Base-by-base conservation (phyloP, 768 basidiomycete genomes). In the Rossbeevera mucosa region DNA sequence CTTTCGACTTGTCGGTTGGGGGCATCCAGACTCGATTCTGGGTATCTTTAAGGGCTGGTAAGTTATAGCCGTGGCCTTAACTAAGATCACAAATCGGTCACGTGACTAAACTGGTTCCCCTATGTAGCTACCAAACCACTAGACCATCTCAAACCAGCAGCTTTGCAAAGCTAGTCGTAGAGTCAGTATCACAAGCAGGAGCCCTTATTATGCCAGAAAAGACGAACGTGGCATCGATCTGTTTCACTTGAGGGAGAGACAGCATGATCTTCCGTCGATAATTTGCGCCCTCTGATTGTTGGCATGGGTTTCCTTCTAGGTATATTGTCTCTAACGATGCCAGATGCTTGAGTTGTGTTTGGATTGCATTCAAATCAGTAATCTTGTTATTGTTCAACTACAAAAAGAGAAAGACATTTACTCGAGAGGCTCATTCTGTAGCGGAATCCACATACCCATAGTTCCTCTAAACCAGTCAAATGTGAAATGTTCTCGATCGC, bases 171-270 rank as follows among this genome's bases (percentile, higher is more conserved):
- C 57, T 57, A 31, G 41, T 25, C 18, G 22, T 12, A 28, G 8
- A 44, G 18, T 63, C 14, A 64, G 52, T 2, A 20, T 44, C n/a
- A 7, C 12, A 11, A 25, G 8, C 21, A 31, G 5, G 16, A 18
- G 5, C 9, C n/a, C 31, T 30, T 14, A 42, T 45, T 16, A 11
- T 21, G 14, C n/a, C 4, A 22, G 13, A 25, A 33, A n/a, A 33
- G n/a, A 83, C 93, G 56, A 64, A 97, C 87, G 90, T 97, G 38
- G 96, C 96, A 70, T 99, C 96, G 47, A 99, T 86, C 71, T 99
- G 96, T 63, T 82, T 82, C 51, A 98, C 71, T 61, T 95, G 91
- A 0, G 94, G 94, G 20, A 96, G 73, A 3, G 85, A 84, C 33
- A 98, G 71, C 67, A 89, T 91, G 49, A 98, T 78, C 73, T 96